phyloP scores from a whole-genome alignment of 805 yeast species.

The Wickerhamiella siamensis region DNA sequence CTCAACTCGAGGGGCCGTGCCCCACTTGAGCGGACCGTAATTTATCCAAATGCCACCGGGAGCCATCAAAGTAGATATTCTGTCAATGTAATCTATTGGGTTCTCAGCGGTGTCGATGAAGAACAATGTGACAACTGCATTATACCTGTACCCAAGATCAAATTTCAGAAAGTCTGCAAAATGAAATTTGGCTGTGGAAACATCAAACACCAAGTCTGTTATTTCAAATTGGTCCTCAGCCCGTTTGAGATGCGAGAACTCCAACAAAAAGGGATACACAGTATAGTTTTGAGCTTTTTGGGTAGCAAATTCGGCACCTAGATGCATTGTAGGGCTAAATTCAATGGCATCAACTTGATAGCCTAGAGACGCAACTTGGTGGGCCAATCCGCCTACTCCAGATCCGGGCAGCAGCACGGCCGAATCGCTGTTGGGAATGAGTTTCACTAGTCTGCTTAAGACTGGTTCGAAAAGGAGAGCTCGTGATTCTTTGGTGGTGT shows the following conservation, averaged over 20 bases:
- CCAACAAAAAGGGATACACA: conserved; percentile 35
- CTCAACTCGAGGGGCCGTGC: conserved; percentile 63
- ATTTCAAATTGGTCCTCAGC: conserved; percentile 33
- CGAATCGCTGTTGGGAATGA: not conserved
- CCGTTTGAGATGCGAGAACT: conserved; percentile 49
- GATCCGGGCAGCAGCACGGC: conserved; percentile 71
- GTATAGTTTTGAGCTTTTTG: conserved; percentile 6
- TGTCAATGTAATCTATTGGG: conserved; percentile 55
- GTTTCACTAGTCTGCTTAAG: conserved; percentile 25
- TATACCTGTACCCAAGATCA: conserved; percentile 24
- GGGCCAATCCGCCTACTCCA: conserved; percentile 69
- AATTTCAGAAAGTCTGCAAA: conserved; percentile 56
- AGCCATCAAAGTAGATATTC: conserved; percentile 37
- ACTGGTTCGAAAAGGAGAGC: conserved; percentile 42
- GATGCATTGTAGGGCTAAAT: conserved; percentile 58
- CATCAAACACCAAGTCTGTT: conserved; percentile 7
- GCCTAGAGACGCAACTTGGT: conserved; percentile 33
- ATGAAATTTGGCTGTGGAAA: conserved; percentile 4
- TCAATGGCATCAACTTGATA: conserved; percentile 59
- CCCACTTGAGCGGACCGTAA: conserved; percentile 85
- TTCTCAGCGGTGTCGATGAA: conserved; percentile 91
- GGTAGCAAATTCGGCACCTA: conserved; percentile 29
- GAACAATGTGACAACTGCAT: conserved; percentile 38
- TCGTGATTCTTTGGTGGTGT: conserved; percentile 35
- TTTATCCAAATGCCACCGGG: conserved; percentile 68